Base-by-base conservation (phyloP, 768 basidiomycete genomes). In the Dioszegia hungarica region DNA sequence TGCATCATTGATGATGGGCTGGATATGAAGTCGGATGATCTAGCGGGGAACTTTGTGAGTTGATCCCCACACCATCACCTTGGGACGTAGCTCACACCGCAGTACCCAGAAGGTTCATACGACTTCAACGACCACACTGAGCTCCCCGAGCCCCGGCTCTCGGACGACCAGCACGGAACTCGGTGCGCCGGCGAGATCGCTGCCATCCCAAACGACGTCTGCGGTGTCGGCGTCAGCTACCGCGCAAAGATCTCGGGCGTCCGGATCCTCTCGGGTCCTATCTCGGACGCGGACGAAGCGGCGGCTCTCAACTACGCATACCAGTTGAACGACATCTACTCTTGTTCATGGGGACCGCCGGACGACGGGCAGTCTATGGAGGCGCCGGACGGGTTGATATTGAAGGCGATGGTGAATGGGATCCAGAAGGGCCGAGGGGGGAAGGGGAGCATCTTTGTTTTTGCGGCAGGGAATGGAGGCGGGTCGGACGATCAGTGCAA, bases 321-420 rank as follows among this genome's bases (percentile, higher is more conserved):
- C 75, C 87, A 95, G 63, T 85, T 89, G 64, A 90, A 87, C 48
- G 89, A 87, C 24, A 90, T 91, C 66, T 98, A 89, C 77, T 91
- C 89, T 60, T 99, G 95, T 76, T 91, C 89, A 54, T 99, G 95
- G 95, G 95, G 95, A 5, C 95, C 95, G 9, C 89, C 93, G 0
- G 94, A 99, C 75, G 88, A 95, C 67, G 94, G 94, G 9, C 80
- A 80, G 67, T 85, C 88, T 0, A 97, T 98, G 94, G 95, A 99
- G 73, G 90, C 84, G 0, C 95, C 95, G 0, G 84, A 83, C 14
- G 87, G 89, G 66, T 80, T 99, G 45, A 95, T 98, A 70, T 82
- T 88, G 69, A 93, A 94, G 74, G 90, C 95, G 8, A 85, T 99
- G 63, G 79, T 98, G 24, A 94, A 97, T 63, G 95, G 95, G 19